phyloP scores from a whole-genome alignment of 306 rosid genomes.

The Vigna radiata region DNA sequence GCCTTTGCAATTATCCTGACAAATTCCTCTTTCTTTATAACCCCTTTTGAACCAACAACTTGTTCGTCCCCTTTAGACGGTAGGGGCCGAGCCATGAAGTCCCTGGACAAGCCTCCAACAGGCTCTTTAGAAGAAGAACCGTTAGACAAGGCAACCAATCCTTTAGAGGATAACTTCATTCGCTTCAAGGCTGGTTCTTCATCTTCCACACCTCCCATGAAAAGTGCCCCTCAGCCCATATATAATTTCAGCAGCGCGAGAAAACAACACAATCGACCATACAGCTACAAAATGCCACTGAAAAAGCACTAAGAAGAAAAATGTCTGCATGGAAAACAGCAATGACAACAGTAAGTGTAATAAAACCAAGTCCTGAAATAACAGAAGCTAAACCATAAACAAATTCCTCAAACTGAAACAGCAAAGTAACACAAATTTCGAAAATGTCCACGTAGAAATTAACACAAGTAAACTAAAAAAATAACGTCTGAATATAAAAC shows the following conservation, averaged over 20 bases:
- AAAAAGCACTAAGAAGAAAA: conserved; percentile 43
- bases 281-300: conserved; percentile 45
- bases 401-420: neutral
- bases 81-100: conserved; percentile 96
- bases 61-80: conserved; percentile 77
- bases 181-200: conserved; percentile 99
- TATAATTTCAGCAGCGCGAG: conserved; percentile 52
- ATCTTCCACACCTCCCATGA: conserved; percentile 99
- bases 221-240: conserved; percentile 99
- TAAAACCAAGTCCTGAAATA: neutral
- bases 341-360: conserved; percentile 18
- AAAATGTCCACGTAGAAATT: neutral
- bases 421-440: neutral
- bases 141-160: conserved; percentile 77
- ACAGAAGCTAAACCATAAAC: conserved; percentile 20
- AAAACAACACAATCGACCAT: conserved; percentile 44
- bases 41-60: conserved; percentile 92
- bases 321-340: conserved; percentile 51
- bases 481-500: neutral
- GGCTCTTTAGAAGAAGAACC: conserved; percentile 75
- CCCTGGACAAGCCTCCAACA: conserved; percentile 69
- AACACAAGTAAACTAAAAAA: neutral
- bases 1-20: conserved; percentile 96
- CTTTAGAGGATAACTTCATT: conserved; percentile 73
- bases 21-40: conserved; percentile 83